Conservation (phyloP, 805 yeast species). For the Metschnikowia kunwiensis region DNA sequence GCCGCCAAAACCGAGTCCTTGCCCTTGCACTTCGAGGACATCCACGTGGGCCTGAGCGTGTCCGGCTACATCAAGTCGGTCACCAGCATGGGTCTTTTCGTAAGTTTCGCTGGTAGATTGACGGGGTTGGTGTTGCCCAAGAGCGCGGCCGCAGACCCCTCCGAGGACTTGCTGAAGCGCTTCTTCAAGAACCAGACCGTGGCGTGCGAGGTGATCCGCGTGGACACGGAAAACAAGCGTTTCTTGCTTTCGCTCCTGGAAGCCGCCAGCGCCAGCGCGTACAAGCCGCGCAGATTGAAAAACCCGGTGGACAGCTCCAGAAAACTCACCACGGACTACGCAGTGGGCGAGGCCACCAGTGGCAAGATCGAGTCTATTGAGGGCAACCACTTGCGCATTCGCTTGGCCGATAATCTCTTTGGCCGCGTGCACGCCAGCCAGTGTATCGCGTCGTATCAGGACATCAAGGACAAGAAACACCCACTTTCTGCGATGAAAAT, state of each 20-base stretch:
- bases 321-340: constrained; percentile 47
- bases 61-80: constrained; percentile 77
- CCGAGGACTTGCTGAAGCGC: constrained; percentile 49
- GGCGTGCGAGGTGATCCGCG: constrained; percentile 58
- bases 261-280: constrained; percentile 15
- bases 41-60: constrained; percentile 46
- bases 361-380: constrained; percentile 62
- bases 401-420: constrained; percentile 69
- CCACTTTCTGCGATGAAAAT: constrained; percentile 60
- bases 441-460: constrained; percentile 50
- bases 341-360: constrained; percentile 58
- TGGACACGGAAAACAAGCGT: constrained; percentile 67
- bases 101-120: constrained; percentile 73
- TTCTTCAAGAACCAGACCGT: constrained; percentile 71
- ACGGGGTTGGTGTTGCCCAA: constrained; percentile 82
- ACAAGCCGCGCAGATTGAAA: constrained; percentile 18
- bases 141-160: constrained; percentile 54
- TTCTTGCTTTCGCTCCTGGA: constrained; percentile 63
- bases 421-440: constrained; percentile 81
- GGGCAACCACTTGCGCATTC: constrained; percentile 70
- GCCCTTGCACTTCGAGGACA: constrained; percentile 61
- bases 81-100: constrained; percentile 78
- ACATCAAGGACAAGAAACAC: constrained; percentile 52
- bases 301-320: constrained; percentile 63
- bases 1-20: constrained; percentile 54